phyloP scores from a whole-genome alignment of 768 basidiomycete species.

The Termitomyces sp. region DNA sequence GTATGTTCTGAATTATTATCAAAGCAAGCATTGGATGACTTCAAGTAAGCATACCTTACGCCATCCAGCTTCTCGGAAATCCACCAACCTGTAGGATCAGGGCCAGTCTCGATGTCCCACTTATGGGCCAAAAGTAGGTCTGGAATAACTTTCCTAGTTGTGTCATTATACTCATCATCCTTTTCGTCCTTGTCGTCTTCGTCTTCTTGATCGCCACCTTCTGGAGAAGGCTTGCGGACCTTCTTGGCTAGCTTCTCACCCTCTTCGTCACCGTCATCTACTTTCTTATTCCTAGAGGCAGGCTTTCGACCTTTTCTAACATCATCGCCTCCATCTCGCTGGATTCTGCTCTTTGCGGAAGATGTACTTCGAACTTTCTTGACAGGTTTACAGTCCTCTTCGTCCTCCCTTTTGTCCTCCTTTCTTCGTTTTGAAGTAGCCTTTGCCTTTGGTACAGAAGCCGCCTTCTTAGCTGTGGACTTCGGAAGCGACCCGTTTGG shows the following conservation, averaged over 20 bases:
- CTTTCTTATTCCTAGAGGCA: constrained; percentile 14
- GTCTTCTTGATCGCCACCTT: constrained; percentile 22
- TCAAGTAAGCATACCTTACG: constrained; percentile 37
- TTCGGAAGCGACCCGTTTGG: constrained; percentile 25
- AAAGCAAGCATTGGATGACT: not conserved
- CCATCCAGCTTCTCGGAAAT: constrained; percentile 59
- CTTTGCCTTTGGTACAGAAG: constrained; percentile 13
- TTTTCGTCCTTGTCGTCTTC: constrained; percentile 17
- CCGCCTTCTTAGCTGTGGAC: constrained; percentile 16
- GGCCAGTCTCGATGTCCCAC: constrained; percentile 48
- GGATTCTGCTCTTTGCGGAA: constrained; percentile 14
- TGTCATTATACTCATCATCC: not conserved
- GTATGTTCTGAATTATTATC: constrained; percentile 32
- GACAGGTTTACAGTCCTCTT: constrained; percentile 5
- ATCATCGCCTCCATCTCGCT: constrained; percentile 20
- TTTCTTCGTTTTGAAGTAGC: constrained; percentile 18
- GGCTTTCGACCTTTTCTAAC: constrained; percentile 20
- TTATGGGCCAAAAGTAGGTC: constrained; percentile 48
- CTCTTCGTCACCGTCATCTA: constrained; percentile 11
- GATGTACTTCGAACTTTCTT: constrained; percentile 11
- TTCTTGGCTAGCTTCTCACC: constrained; percentile 6
- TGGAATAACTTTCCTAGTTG: constrained; percentile 29
- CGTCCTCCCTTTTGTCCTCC: constrained; percentile 15
- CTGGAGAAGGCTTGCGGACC: constrained; percentile 6
- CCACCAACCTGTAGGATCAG: constrained; percentile 56